Evolutionary conservation across 441 rosid species (phyloP), one percentile per base, ranked within the genome.

Genomic region (Geranium incanum): DNA sequence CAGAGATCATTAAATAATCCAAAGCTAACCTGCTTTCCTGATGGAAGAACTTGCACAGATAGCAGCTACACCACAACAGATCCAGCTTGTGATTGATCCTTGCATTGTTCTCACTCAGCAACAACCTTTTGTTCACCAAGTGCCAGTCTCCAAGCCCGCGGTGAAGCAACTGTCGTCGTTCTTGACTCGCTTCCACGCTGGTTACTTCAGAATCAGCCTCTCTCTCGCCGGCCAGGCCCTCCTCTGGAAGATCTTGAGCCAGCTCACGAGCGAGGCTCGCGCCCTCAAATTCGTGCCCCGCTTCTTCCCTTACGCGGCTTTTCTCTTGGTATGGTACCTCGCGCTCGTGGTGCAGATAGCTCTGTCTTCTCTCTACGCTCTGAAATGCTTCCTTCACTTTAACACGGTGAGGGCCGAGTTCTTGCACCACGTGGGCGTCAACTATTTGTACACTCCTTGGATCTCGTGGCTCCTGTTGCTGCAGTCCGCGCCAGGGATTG

Each of bases 391-490:
- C 38, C 71, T 74, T 55, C 78, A 68, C 75, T 81, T 81, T 28
- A 38, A 69, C 36, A 45, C 65, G 77, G 86, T 84, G 66, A 81
- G 79, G 70, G 78, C 72, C 4, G 84, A 84, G 80, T 82, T 82
- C 76, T 55, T 43, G 75, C 76, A 81, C 70, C 82, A 71, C 64
- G 84, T 85, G 69, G 89, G 88, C 69, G 89, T 87, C 0, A 87
- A 85, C 83, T 87, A 84, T 80, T 74, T 87, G 21, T 86, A 75
- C 76, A 86, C 87, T 68, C 92, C 92, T 63, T 85, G 81, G 77
- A 81, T 85, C 65, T 77, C 89, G 59, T 81, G 85, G 78, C 88
- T 87, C 68, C 73, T 86, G 66, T 75, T 89, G 84, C 86, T 87
- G 63, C 95, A 87, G 7, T 87, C 89, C 19, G 80, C 86, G 16